These are phyloP conservation scores for Nothophoma quercina DNA, from an alignment of 2,329 filamentous ascomycete genomes.

Conservation along the genomic window DNA sequence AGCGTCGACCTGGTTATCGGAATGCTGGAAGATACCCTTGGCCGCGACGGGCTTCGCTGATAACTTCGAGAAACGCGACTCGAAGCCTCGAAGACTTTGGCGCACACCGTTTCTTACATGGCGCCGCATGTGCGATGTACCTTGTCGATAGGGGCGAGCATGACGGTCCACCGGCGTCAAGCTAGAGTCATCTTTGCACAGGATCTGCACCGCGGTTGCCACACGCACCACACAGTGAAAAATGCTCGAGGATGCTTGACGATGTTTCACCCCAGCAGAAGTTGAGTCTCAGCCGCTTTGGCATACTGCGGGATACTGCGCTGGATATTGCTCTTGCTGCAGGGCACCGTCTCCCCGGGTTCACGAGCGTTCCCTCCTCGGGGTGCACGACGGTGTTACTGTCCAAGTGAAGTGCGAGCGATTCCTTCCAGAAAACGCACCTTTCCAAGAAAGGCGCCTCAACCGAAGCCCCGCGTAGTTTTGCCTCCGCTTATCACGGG, in stretches of 20 bases:
- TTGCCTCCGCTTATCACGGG: slow-evolving; percentile 48
- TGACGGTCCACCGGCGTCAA: slow-evolving; percentile 20
- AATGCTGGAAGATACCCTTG: slow-evolving; percentile 19
- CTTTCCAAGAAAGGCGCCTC: slow-evolving; percentile 39
- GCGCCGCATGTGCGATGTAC: slow-evolving; percentile 17
- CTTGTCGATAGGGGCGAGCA: slow-evolving; percentile 23
- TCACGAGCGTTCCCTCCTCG: slow-evolving; percentile 7
- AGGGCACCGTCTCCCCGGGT: slow-evolving; percentile 1
- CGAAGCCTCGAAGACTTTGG: slow-evolving; percentile 18
- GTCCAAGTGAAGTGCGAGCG: slow-evolving; percentile 29
- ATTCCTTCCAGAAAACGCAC: slow-evolving; percentile 40
- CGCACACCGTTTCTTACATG: slow-evolving; percentile 22
- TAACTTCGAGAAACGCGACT: slow-evolving; percentile 26
- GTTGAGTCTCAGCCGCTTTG: neutral
- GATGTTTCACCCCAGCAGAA: neutral
- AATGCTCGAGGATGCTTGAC: neutral
- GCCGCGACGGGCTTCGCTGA: slow-evolving; percentile 16
- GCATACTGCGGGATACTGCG: neutral
- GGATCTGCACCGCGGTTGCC: slow-evolving; percentile 27
- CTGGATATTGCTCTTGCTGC: slow-evolving; percentile 1
- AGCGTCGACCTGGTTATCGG: slow-evolving; percentile 38
- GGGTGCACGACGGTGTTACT: slow-evolving; percentile 26
- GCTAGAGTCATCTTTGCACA: slow-evolving; percentile 4
- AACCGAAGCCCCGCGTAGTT: slow-evolving; percentile 45
- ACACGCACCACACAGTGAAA: slow-evolving; percentile 10